Conservation (phyloP, 352 stramenopile species). For the Phytophthora pinifolia region DNA sequence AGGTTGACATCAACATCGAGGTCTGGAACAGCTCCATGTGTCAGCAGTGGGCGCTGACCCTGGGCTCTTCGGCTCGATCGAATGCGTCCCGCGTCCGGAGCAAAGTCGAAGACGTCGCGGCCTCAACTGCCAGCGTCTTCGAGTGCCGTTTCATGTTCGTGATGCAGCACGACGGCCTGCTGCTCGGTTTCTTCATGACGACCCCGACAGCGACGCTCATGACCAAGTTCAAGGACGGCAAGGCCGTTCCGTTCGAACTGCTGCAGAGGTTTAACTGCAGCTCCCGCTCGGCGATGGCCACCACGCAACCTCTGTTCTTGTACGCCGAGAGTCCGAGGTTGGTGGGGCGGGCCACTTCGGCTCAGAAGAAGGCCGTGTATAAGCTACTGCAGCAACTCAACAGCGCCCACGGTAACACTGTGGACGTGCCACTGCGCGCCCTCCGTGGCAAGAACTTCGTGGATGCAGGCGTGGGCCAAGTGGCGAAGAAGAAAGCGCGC, state of each 20-base stretch:
- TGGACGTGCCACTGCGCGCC: constrained; percentile 63
- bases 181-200: constrained; percentile 64
- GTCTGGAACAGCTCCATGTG: constrained; percentile 73
- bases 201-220: constrained; percentile 54
- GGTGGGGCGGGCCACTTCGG: constrained; percentile 38
- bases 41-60: constrained; percentile 38
- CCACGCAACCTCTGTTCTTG: constrained; percentile 42
- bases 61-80: constrained; percentile 26
- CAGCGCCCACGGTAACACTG: constrained; percentile 33
- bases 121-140: constrained; percentile 28
- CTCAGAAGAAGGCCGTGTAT: constrained; percentile 56
- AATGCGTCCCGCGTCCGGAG: constrained; percentile 21
- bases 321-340: constrained; percentile 71
- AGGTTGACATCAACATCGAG: constrained; percentile 57
- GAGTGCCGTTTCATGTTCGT: constrained; percentile 71
- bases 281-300: constrained; percentile 23
- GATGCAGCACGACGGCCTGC: constrained; percentile 60
- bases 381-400: constrained; percentile 61
- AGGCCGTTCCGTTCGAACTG: constrained; percentile 53
- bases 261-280: constrained; percentile 50
- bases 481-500: constrained; percentile 52
- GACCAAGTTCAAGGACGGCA: constrained; percentile 44
- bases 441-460: constrained; percentile 73
- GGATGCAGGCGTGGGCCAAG: constrained; percentile 45
- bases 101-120: constrained; percentile 1